A percentile compares a stretch with the other conserved stretches of the same genome.
phyloP scores from a whole-genome alignment of 768 basidiomycete genomes.

The Macrocybe gigantea region DNA sequence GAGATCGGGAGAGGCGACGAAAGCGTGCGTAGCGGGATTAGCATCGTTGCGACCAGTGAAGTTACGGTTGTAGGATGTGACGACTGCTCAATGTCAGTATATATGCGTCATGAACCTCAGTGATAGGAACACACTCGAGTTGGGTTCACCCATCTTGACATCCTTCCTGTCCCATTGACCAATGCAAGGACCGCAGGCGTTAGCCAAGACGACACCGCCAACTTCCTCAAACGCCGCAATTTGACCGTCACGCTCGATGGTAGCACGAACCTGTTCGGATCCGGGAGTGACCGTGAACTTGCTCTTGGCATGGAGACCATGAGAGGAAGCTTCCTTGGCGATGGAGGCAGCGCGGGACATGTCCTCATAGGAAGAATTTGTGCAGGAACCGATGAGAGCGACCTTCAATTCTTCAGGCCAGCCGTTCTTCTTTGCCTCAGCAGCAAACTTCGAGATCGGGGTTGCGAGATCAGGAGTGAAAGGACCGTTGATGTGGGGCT shows the following conservation, averaged over 20 bases:
- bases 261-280: constrained; percentile 97
- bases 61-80: constrained; percentile 99
- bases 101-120: not conserved
- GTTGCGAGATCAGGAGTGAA: constrained; percentile 99
- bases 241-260: constrained; percentile 93
- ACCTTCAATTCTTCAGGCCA: constrained; percentile 99
- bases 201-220: constrained; percentile 93
- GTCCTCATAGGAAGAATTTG: constrained; percentile 99
- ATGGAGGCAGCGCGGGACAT: constrained; percentile 98
- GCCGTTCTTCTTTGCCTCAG: constrained; percentile 86
- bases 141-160: constrained; percentile 92
- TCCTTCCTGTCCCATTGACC: constrained; percentile 99
- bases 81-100: constrained; percentile 45
- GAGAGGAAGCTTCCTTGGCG: constrained; percentile 79
- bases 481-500: constrained; percentile 99
- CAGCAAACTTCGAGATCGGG: constrained; percentile 92
- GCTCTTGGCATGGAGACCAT: constrained; percentile 86
- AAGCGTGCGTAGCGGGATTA: constrained; percentile 97
- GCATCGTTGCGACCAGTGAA: constrained; percentile 99
- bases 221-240: constrained; percentile 82
- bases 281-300: constrained; percentile 98
- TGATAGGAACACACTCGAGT: constrained; percentile 69
- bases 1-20: constrained; percentile 89
- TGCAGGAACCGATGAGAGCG: constrained; percentile 97
- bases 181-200: constrained; percentile 98